Conservation (phyloP, 2,329 filamentous ascomycete genomes). For the Ciborinia camelliae region DNA sequence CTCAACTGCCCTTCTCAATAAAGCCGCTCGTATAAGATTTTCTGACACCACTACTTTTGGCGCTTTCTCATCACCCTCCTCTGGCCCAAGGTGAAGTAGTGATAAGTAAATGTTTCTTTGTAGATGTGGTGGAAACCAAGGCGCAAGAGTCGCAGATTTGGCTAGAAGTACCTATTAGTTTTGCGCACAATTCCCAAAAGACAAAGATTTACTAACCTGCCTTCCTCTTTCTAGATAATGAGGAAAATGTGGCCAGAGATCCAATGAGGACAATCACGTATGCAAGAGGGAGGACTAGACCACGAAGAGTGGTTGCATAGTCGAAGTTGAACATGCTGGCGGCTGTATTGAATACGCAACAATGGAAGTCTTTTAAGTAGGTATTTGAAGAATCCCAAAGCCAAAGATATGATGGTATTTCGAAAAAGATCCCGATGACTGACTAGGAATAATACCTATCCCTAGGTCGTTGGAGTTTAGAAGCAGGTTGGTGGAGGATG, state of each 20-base stretch:
- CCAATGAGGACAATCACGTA: slow-evolving; percentile 86
- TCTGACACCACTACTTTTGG: slow-evolving; percentile 70
- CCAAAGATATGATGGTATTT: background rate
- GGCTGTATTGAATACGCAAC: background rate
- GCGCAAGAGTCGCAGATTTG: slow-evolving; percentile 79
- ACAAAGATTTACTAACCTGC: slow-evolving; percentile 55
- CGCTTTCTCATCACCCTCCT: slow-evolving; percentile 61
- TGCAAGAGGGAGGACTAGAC: slow-evolving; percentile 80
- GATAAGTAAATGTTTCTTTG: slow-evolving; percentile 94
- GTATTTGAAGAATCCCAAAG: background rate
- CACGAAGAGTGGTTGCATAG: slow-evolving; percentile 58
- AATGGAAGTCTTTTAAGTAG: no score
- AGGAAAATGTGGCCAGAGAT: slow-evolving; percentile 87
- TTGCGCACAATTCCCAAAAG: background rate
- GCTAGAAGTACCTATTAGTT: slow-evolving; percentile 43
- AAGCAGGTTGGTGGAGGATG: background rate
- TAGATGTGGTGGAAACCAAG: slow-evolving; percentile 90
- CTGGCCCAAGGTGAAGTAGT: slow-evolving; percentile 73
- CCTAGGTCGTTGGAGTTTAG: background rate
- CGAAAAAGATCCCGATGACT: no score
- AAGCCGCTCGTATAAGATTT: slow-evolving; percentile 79
- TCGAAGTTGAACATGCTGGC: slow-evolving; percentile 47
- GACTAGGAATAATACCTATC: no score
- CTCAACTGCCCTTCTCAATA: slow-evolving; percentile 84
- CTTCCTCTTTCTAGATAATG: slow-evolving; percentile 89